Conservation (phyloP, 2,329 filamentous ascomycete genomes). For the Domatiomyces globalis region DNA sequence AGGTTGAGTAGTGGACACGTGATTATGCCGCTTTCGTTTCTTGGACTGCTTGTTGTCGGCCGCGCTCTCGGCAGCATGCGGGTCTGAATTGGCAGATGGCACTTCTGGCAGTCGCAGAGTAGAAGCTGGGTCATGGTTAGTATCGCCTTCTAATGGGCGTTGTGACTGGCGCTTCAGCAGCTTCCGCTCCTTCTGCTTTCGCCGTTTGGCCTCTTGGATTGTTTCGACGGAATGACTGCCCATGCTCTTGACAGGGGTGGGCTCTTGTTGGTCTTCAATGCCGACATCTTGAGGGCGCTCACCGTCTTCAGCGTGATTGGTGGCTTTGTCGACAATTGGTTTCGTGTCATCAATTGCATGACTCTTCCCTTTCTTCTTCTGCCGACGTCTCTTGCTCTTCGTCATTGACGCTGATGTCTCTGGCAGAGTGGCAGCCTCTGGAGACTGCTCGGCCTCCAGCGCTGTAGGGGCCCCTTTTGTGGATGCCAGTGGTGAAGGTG, state of each 20-base stretch:
- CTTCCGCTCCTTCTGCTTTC: neutral
- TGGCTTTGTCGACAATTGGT: neutral
- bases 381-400: neutral
- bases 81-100: neutral
- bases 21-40: neutral
- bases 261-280: neutral
- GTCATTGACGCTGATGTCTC: neutral
- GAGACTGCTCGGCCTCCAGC: neutral
- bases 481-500: neutral
- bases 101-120: neutral
- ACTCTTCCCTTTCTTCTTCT: neutral
- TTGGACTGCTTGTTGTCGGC: neutral
- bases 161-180: neutral
- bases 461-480: neutral
- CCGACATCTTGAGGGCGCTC: neutral
- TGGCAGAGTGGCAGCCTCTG: neutral
- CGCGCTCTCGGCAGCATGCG: neutral
- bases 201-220: neutral
- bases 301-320: neutral
- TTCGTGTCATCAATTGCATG: neutral
- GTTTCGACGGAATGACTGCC: neutral
- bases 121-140: neutral
- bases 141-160: neutral
- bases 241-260: neutral
- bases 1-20: neutral